These are phyloP conservation scores for Solanum bulbocastanum DNA, from an alignment of 257 asterid genomes.

Conservation along the genomic window DNA sequence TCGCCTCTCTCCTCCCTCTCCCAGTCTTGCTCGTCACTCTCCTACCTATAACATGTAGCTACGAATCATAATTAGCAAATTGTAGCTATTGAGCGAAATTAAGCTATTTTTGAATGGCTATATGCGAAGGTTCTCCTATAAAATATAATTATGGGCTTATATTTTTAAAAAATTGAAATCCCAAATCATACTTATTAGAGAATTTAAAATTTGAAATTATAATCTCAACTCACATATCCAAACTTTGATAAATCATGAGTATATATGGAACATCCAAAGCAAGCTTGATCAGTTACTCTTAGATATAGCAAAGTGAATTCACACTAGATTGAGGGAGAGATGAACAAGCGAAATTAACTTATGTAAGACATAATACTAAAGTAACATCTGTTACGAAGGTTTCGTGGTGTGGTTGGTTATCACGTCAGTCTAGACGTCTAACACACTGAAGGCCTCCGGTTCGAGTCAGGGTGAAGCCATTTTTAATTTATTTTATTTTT, in stretches of 20 bases:
- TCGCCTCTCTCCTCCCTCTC: too few species aligned
- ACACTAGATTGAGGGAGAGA: not conserved
- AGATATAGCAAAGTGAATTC: not conserved
- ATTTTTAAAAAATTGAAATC: not conserved
- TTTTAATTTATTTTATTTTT: too few species aligned
- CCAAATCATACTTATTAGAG: not conserved
- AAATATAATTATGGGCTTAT: not conserved
- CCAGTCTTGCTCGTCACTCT: too few species aligned
- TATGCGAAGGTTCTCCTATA: too few species aligned
- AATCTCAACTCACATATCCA: too few species aligned
- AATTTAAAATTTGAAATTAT: too few species aligned
- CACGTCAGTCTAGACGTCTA: slow-evolving; percentile 73
- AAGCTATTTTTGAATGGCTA: too few species aligned
- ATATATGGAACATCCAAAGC: not conserved
- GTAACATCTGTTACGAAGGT: not conserved
- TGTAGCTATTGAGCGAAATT: too few species aligned
- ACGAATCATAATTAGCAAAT: too few species aligned
- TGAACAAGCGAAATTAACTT: not conserved
- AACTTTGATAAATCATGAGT: too few species aligned
- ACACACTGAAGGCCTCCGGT: slow-evolving; percentile 94
- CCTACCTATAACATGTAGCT: too few species aligned
- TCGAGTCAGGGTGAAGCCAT: slow-evolving; percentile 72
- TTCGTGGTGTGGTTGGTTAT: slow-evolving; percentile 84
- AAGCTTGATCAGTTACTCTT: not conserved
- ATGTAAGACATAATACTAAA: not conserved